phyloP scores from a whole-genome alignment of 345 rosid genomes.

The Brassica carinata region DNA sequence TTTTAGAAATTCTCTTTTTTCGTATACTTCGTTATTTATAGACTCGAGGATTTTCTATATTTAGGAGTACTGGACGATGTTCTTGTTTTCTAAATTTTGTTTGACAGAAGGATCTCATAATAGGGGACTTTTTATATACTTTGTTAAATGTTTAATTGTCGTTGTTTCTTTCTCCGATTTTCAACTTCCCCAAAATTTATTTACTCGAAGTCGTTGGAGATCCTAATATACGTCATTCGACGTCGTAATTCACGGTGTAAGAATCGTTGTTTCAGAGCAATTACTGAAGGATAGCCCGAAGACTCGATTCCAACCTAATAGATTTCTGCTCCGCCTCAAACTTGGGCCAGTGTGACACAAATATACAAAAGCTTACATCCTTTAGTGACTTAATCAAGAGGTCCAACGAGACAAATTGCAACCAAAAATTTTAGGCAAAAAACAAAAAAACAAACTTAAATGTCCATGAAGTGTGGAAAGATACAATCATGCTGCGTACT shows the following conservation, averaged over 20 bases:
- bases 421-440: too few relatives aligned
- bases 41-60: slow-evolving; percentile 24
- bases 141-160: not conserved
- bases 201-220: not conserved
- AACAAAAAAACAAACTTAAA: too few relatives aligned
- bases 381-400: not conserved
- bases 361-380: too few relatives aligned
- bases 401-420: not conserved
- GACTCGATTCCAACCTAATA: not conserved
- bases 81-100: slow-evolving; percentile 6
- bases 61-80: slow-evolving; percentile 22
- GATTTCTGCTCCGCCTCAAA: not conserved
- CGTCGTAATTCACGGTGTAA: not conserved
- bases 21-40: not conserved
- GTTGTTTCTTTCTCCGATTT: too few relatives aligned
- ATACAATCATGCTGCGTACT: too few relatives aligned
- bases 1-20: slow-evolving; percentile 16
- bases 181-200: not conserved
- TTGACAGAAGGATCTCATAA: slow-evolving; percentile 18
- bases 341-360: not conserved
- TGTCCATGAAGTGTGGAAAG: too few relatives aligned
- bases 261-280: not conserved
- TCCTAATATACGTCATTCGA: not conserved
- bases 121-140: not conserved
- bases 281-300: not conserved